These are phyloP conservation scores for Magnusiomyces clavatus DNA, from an alignment of 1,139 yeast genomes.

Conservation along the genomic window DNA sequence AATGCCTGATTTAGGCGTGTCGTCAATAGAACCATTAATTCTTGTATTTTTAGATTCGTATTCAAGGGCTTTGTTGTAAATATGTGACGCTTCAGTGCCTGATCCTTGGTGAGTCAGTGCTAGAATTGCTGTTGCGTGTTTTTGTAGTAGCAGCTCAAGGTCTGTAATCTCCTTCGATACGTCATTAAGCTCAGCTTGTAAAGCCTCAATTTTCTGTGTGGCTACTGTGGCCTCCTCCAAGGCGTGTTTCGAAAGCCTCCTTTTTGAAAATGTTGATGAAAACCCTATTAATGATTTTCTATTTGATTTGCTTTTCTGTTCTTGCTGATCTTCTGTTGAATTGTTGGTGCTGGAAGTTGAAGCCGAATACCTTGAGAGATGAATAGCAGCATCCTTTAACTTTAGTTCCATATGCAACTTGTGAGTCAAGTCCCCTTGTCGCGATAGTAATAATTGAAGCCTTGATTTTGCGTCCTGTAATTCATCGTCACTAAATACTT, in stretches of 20 bases:
- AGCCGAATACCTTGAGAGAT: conserved; percentile 19
- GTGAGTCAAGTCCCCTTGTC: conserved; percentile 23
- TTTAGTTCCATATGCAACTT: conserved; percentile 29
- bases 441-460: conserved; percentile 19
- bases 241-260: conserved; percentile 26
- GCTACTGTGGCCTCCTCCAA: conserved; percentile 29
- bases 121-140: conserved; percentile 30
- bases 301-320: background rate
- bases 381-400: conserved; percentile 30
- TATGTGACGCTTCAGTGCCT: conserved; percentile 1
- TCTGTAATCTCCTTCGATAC: conserved; percentile 18
- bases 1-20: no score
- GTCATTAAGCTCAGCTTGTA: conserved; percentile 21
- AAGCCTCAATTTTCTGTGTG: conserved; percentile 21
- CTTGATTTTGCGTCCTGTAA: conserved; percentile 27
- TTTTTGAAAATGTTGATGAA: no score
- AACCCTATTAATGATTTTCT: background rate
- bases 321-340: background rate
- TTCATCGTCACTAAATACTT: conserved; percentile 28
- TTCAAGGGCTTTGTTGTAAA: background rate
- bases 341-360: background rate
- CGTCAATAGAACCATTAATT: no score
- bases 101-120: conserved; percentile 25
- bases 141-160: conserved; percentile 22
- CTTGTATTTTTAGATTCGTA: no score